Evolutionary conservation across 106 monocot species (phyloP), one percentile per base, ranked within the genome.

Genomic region (Dendrobium officinale): DNA sequence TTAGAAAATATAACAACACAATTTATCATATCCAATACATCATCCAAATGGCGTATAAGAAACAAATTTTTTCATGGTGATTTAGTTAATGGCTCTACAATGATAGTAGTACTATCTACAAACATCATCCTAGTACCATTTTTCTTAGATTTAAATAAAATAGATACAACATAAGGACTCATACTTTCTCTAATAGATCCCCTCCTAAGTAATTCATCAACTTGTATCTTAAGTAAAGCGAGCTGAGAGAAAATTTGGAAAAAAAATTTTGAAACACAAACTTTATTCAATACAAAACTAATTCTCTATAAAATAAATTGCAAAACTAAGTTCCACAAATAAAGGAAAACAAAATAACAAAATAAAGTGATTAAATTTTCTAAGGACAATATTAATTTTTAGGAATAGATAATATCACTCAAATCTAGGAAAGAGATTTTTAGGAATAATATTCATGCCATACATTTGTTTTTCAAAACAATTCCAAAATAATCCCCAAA

Each of bases 1-100:
- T 73, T 79, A 24, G 73, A 79, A 51, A 83, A 83, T 17, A 74
- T 48, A 19, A 20, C 40, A 6, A 54, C 37, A 31, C 83, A 55
- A 16, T 13, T 37, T 2, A 83, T 13, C 56, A 72, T 31, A 54
- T 79, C 72, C 9, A 79, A 29, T 37, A 83, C 72, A 48, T 79
- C 79, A 27, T 73, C 51, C 42, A 70, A 42, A 79, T 83, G 9
- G 77, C 40, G 16, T 73, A 78, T 18, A 47, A 47, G 15, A 51
- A 37, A 51, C 15, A 11, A 2, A 16, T 83, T 79, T 17, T 79
- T 58, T 16, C 31, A 79, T 33, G 0, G 41, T 79, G 15, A 83
- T 83, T 8, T 44, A 19, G 6, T 83, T 79, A 15, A 83, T 83
- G 13, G 70, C 78, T 5, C 79, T 78, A 73, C 37, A 37, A 37